Percentiles rank a stretch among this genome's conserved stretches.
Conservation (phyloP, 202 grass and related monocot species). For the Panicum hallii region DNA sequence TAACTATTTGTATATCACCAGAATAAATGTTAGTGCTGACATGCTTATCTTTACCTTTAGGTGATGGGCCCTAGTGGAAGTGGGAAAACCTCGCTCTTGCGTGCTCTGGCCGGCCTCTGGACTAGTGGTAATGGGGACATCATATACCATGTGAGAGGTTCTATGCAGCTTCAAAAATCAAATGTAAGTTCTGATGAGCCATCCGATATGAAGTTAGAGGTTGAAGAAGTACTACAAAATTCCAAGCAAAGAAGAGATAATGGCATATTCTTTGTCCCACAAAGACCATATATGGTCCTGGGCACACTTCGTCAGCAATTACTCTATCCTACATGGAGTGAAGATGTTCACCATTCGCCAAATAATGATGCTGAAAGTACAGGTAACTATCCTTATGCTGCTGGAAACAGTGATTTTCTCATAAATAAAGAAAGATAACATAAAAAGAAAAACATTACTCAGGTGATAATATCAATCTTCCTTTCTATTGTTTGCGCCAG, state of each 20-base stretch:
- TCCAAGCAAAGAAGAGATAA: constrained; percentile 79
- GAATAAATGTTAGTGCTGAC: constrained; percentile 16
- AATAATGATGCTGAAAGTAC: constrained; percentile 51
- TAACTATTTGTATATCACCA: constrained; percentile 28
- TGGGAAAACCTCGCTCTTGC: constrained; percentile 95
- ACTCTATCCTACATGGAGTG: constrained; percentile 97
- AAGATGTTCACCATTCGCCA: constrained; percentile 50
- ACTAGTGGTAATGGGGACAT: constrained; percentile 79
- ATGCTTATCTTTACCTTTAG: constrained; percentile 58
- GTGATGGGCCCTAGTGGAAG: constrained; percentile 97
- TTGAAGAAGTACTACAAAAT: constrained; percentile 58
- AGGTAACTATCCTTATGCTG: constrained; percentile 54
- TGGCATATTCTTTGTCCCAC: constrained; percentile 91
- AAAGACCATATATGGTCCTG: constrained; percentile 97
- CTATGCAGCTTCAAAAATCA: constrained; percentile 40
- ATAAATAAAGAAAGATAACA: background rate
- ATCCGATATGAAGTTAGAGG: constrained; percentile 49
- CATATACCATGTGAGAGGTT: constrained; percentile 69
- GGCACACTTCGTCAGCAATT: constrained; percentile 90
- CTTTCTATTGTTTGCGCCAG: background rate
- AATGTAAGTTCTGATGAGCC: constrained; percentile 53
- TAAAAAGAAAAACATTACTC: background rate
- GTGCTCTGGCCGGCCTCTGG: constrained; percentile 93
- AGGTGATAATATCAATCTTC: background rate
- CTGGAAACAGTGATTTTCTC: background rate